A percentile compares a stretch with the other conserved stretches of the same genome.
Conservation (phyloP, 2,329 filamentous ascomycete species). For the Domatiomyces catenatus region DNA sequence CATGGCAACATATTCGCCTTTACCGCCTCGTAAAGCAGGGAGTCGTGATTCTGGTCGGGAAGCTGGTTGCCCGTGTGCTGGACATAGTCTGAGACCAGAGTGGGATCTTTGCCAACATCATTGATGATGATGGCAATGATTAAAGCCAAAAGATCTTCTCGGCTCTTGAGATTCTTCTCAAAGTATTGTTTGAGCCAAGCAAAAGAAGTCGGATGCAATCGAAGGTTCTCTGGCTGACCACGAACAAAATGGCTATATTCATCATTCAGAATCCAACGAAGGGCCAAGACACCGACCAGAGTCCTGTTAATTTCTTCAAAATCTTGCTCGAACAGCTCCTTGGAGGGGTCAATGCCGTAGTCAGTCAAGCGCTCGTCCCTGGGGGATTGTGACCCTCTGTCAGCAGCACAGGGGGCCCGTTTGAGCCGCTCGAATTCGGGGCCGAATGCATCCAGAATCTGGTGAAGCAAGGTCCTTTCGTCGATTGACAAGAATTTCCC, state of each 20-base stretch:
- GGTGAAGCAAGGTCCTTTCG: slow-evolving; percentile 16
- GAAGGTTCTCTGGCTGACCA: slow-evolving; percentile 16
- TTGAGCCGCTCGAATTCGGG: slow-evolving; percentile 21
- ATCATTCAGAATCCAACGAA: slow-evolving; percentile 25
- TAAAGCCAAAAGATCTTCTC: slow-evolving; percentile 20
- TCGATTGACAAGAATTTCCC: slow-evolving; percentile 12
- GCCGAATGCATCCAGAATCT: slow-evolving; percentile 18
- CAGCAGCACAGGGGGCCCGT: slow-evolving; percentile 16
- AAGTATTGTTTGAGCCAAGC: slow-evolving; percentile 18
- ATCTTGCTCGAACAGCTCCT: slow-evolving; percentile 20
- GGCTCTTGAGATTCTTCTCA: slow-evolving; percentile 6
- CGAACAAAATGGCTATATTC: slow-evolving; percentile 22
- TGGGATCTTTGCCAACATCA: slow-evolving; percentile 25
- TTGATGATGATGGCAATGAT: slow-evolving; percentile 24
- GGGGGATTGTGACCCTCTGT: background rate
- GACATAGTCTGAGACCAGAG: slow-evolving; percentile 17
- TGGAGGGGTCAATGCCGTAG: slow-evolving; percentile 16
- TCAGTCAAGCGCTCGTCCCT: slow-evolving; percentile 10
- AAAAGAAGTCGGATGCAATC: slow-evolving; percentile 21
- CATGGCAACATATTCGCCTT: slow-evolving; percentile 18
- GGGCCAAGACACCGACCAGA: slow-evolving; percentile 22
- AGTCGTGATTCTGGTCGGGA: slow-evolving; percentile 20
- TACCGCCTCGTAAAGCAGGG: slow-evolving; percentile 20
- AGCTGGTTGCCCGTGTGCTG: slow-evolving; percentile 15
- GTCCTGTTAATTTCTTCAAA: slow-evolving; percentile 29